phyloP scores from a whole-genome alignment of 257 asterid genomes.

The Solanum etuberosum region DNA sequence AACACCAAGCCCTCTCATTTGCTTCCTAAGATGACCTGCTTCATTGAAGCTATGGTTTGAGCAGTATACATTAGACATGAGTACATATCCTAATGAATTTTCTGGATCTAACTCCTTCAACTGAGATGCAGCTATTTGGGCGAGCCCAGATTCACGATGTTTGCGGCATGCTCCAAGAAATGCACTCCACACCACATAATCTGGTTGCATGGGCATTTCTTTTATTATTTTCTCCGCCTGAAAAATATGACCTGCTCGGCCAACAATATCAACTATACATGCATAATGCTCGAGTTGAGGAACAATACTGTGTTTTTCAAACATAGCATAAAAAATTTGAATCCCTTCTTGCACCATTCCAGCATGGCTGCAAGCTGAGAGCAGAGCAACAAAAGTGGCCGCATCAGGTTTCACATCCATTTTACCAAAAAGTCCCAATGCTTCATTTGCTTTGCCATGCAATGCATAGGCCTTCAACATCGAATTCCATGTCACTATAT shows the following conservation, averaged over 20 bases:
- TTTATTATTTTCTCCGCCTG: slow-evolving; percentile 47
- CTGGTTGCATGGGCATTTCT: slow-evolving; percentile 63
- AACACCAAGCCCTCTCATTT: slow-evolving; percentile 45
- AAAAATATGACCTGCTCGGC: slow-evolving; percentile 55
- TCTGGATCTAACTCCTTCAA: slow-evolving; percentile 57
- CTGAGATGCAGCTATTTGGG: slow-evolving; percentile 44
- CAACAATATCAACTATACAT: slow-evolving; percentile 63
- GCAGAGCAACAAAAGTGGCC: slow-evolving; percentile 63
- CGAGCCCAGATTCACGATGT: slow-evolving; percentile 51
- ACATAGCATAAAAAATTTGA: slow-evolving; percentile 41
- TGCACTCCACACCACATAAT: slow-evolving; percentile 80
- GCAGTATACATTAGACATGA: slow-evolving; percentile 53
- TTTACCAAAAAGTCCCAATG: slow-evolving; percentile 32
- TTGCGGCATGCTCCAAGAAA: slow-evolving; percentile 79
- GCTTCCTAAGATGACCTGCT: slow-evolving; percentile 39
- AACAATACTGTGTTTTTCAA: slow-evolving; percentile 34
- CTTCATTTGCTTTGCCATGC: slow-evolving; percentile 58
- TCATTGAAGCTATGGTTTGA: slow-evolving; percentile 30
- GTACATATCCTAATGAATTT: slow-evolving; percentile 62
- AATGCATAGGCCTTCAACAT: slow-evolving; percentile 74
- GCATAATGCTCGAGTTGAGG: slow-evolving; percentile 89
- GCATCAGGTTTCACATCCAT: slow-evolving; percentile 58
- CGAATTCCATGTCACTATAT: slow-evolving; percentile 68
- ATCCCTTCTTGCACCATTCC: slow-evolving; percentile 75
- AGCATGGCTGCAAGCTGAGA: slow-evolving; percentile 74